Evolutionary conservation across 148 eudicot species (phyloP), one percentile per base, ranked within the genome.

Genomic region (Spergularia marina): DNA sequence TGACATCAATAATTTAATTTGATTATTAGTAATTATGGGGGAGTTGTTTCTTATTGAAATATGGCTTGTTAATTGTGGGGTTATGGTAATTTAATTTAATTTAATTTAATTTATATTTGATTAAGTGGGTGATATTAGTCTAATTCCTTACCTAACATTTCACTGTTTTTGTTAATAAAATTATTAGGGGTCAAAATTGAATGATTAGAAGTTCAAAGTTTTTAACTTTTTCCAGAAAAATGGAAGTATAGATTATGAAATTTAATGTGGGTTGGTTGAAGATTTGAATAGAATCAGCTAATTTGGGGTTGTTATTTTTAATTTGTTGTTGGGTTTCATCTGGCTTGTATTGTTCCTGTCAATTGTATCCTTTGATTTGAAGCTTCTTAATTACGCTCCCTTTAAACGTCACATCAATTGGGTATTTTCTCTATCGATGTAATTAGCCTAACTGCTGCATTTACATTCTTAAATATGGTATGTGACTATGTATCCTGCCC

Each of bases 91-190:
- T 67, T 56, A 59, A 63, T 71, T 30, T 41, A 41, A 41, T 41
- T n/a, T n/a, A n/a, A n/a, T n/a, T 44, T 4, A 44, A 44, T 44
- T 44, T 6, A 44, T 76, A 17, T 75, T 10, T 74, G 62, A 53
- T 52, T 79, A 54, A 78, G 75, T 79, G 72, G 68, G 64, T 75
- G 65, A n/a, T 79, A 54, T 74, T 71, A 44, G 83, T n/a, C 61
- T 65, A 65, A 76, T 76, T 70, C 10, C 54, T 55, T 67, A 76
- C 80, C 83, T 76, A 77, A 80, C 58, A 58, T 59, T 53, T 30
- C 44, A 51, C 61, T 44, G 64, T 58, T 47, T 34, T 79, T 57
- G 14, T 53, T 16, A 55, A 7, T 47, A 30, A 68, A 73, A 66
- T 65, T 44, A 64, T 6, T 13, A 61, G 53, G 41, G 58, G 72